These are phyloP conservation scores for Coemansia sp. DNA, from an alignment of 192 early-diverging fungal species.

Conservation along the genomic window DNA sequence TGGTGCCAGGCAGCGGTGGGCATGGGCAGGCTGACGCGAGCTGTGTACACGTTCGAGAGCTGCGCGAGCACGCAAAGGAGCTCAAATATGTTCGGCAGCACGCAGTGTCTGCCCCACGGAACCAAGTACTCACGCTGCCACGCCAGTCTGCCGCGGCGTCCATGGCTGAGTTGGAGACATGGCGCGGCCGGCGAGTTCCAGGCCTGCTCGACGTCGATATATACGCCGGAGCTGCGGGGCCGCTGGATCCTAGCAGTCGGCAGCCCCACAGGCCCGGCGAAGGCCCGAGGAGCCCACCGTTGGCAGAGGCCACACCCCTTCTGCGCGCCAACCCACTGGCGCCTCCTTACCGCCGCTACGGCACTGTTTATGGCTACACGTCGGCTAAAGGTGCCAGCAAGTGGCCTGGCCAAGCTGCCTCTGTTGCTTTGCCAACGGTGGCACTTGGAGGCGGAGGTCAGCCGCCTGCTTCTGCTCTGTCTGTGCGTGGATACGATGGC, in stretches of 20 bases:
- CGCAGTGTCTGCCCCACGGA: conserved; percentile 14
- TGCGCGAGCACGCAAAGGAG: conserved; percentile 42
- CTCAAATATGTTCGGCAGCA: conserved; percentile 45
- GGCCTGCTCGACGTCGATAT: conserved; percentile 29
- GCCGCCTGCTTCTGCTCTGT: neutral
- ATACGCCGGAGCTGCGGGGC: conserved; percentile 19
- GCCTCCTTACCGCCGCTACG: conserved; percentile 44
- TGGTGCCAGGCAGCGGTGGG: neutral
- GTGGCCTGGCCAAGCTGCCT: neutral
- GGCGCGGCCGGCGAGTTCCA: conserved; percentile 47
- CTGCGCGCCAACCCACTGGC: conserved; percentile 23
- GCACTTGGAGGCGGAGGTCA: conserved; percentile 7
- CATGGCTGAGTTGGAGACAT: conserved; percentile 30
- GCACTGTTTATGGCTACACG: conserved; percentile 48
- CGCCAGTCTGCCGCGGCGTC: conserved; percentile 6
- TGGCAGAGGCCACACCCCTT: conserved; percentile 14
- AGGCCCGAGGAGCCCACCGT: conserved; percentile 17
- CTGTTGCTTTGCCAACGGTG: neutral
- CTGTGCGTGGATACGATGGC: conserved; percentile 35
- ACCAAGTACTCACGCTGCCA: conserved; percentile 10
- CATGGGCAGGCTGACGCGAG: conserved; percentile 22
- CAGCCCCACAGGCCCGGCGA: conserved; percentile 1
- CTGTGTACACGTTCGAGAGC: conserved; percentile 41
- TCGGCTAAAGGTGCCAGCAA: conserved; percentile 15
- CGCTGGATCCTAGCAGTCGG: conserved; percentile 15